Conservation (phyloP, 768 basidiomycete species). For the Phylloporus sp. region DNA sequence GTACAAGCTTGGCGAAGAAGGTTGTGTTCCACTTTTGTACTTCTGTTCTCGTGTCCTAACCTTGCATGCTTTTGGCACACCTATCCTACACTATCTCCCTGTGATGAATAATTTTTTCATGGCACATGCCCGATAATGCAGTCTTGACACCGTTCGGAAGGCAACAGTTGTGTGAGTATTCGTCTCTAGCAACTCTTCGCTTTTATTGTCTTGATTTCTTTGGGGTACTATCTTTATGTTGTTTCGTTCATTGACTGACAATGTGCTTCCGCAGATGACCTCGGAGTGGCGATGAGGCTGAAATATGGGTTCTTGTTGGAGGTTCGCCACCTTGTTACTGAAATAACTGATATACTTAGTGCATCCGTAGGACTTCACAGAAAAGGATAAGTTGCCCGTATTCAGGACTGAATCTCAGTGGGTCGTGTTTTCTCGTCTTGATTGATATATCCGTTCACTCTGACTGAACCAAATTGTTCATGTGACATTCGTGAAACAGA, state of each 20-base stretch:
- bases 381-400: constrained; percentile 60
- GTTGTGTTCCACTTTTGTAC: constrained; percentile 31
- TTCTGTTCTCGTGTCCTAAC: not conserved
- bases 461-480: not conserved
- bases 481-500: constrained; percentile 33
- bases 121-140: constrained; percentile 19
- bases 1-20: constrained; percentile 86
- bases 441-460: not conserved
- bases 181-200: not conserved
- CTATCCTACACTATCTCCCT: not conserved
- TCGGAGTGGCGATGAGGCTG: constrained; percentile 67
- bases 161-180: constrained; percentile 69
- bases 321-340: constrained; percentile 25
- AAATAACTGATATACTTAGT: constrained; percentile 20
- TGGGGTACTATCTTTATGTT: not conserved
- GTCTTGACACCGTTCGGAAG: constrained; percentile 89
- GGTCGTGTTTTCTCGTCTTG: constrained; percentile 13
- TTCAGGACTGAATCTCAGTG: constrained; percentile 78
- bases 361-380: constrained; percentile 51
- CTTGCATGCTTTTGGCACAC: not conserved
- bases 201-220: not conserved
- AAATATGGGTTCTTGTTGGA: constrained; percentile 79
- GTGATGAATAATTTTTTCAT: not conserved
- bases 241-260: constrained; percentile 1
- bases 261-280: constrained; percentile 40